phyloP scores from a whole-genome alignment of 192 early-diverging fungal species.

The Spizellomyces sp. region DNA sequence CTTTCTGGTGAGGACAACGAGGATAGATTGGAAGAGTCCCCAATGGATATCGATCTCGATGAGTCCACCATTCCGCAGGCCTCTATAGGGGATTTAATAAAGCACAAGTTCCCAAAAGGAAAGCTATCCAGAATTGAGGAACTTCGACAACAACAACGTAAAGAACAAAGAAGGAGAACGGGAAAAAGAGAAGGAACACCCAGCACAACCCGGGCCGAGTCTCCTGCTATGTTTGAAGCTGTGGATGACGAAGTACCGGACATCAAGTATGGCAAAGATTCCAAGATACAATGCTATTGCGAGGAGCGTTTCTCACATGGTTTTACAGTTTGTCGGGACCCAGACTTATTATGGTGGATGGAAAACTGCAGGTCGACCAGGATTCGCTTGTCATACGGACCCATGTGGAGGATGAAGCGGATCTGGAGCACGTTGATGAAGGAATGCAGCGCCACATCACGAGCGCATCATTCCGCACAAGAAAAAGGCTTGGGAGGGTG shows the following conservation, averaged over 20 bases:
- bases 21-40: too few species aligned
- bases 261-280: not conserved
- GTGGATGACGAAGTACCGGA: conserved; percentile 4
- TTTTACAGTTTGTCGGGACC: conserved; percentile 10
- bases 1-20: too few species aligned
- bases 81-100: conserved; percentile 5
- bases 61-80: not conserved
- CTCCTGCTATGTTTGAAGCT: conserved; percentile 12
- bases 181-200: conserved; percentile 6
- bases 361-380: conserved; percentile 15
- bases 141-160: conserved; percentile 3
- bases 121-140: conserved; percentile 26
- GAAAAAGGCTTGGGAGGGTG: conserved; percentile 12
- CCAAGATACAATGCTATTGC: not conserved
- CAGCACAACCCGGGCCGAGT: conserved; percentile 8
- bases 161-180: conserved; percentile 14
- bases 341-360: conserved; percentile 22
- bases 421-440: conserved; percentile 36
- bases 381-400: conserved; percentile 21
- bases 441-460: conserved; percentile 30
- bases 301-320: too few species aligned
- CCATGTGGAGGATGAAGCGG: conserved; percentile 18
- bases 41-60: not conserved
- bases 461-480: conserved; percentile 26
- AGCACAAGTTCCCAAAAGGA: conserved; percentile 21